A percentile compares a stretch with the other conserved stretches of the same genome.
Conservation (phyloP, 129 eudicot genomes). For the Flaveria bidentis region DNA sequence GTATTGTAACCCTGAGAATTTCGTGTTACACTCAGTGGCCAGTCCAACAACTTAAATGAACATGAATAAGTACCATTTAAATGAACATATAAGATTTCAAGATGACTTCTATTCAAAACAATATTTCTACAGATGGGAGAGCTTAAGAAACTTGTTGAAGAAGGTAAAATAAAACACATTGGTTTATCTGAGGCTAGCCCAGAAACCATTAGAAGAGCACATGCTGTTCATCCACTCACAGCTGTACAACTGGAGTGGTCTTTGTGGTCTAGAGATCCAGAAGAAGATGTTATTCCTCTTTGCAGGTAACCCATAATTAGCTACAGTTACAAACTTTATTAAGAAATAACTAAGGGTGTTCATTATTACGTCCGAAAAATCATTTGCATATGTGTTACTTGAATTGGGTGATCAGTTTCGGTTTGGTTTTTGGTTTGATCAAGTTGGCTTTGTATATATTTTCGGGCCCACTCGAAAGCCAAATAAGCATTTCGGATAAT, state of each 20-base stretch:
- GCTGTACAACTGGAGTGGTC: slow-evolving; percentile 76
- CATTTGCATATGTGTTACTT: neutral
- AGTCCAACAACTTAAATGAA: too few species aligned
- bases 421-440: neutral
- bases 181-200: slow-evolving; percentile 67
- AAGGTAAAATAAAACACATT: slow-evolving; percentile 60
- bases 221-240: slow-evolving; percentile 66
- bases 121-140: slow-evolving; percentile 57
- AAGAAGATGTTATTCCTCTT: slow-evolving; percentile 59
- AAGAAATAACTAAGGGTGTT: neutral
- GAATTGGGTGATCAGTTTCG: neutral
- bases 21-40: too few species aligned
- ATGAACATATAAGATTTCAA: neutral
- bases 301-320: slow-evolving; percentile 48
- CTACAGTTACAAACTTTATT: neutral
- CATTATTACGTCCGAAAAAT: too few species aligned
- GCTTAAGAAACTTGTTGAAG: slow-evolving; percentile 65
- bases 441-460: too few species aligned
- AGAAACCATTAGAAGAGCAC: slow-evolving; percentile 66
- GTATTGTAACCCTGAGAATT: too few species aligned
- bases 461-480: too few species aligned
- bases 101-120: neutral
- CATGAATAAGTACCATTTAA: neutral
- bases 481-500: neutral
- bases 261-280: slow-evolving; percentile 66